These are phyloP conservation scores for Schizopora paradoxa DNA, from an alignment of 1,284 basidiomycete species.

Conservation along the genomic window DNA sequence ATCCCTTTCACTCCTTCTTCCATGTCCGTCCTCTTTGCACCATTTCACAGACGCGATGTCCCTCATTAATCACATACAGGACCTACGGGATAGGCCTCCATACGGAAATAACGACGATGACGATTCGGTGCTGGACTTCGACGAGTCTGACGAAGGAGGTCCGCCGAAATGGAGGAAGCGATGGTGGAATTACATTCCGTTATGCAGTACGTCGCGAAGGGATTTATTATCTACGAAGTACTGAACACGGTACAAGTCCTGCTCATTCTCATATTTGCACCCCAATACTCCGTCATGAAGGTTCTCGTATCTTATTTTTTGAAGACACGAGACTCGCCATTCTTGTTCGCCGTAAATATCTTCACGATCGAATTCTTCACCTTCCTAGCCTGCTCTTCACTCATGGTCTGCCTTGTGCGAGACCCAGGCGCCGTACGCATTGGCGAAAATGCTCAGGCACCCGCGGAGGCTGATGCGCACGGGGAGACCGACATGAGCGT, in stretches of 20 bases:
- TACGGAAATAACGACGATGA: slow-evolving; percentile 16
- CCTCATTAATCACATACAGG: no score
- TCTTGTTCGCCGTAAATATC: slow-evolving; percentile 49
- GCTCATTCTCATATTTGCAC: slow-evolving; percentile 54
- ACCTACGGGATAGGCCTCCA: no score
- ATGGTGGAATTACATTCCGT: slow-evolving; percentile 17
- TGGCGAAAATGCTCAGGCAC: slow-evolving; percentile 25
- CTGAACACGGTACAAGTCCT: slow-evolving; percentile 42
- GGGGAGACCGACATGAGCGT: slow-evolving; percentile 47
- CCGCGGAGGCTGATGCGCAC: slow-evolving; percentile 27
- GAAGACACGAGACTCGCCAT: slow-evolving; percentile 41
- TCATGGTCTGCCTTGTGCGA: slow-evolving; percentile 63
- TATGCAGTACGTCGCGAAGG: slow-evolving; percentile 13
- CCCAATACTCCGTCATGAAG: slow-evolving; percentile 66
- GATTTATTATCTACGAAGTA: no score
- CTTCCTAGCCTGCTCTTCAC: slow-evolving; percentile 62
- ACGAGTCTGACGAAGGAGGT: slow-evolving; percentile 9
- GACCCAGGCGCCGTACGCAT: slow-evolving; percentile 64
- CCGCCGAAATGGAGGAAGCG: slow-evolving; percentile 8
- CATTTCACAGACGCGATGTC: no score
- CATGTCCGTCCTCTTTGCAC: no score
- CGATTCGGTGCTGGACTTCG: slow-evolving; percentile 15
- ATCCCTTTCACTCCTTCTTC: no score
- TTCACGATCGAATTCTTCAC: slow-evolving; percentile 53
- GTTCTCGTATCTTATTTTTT: slow-evolving; percentile 64